These are phyloP conservation scores for Candida montana DNA, from an alignment of 805 yeast genomes.

Conservation along the genomic window DNA sequence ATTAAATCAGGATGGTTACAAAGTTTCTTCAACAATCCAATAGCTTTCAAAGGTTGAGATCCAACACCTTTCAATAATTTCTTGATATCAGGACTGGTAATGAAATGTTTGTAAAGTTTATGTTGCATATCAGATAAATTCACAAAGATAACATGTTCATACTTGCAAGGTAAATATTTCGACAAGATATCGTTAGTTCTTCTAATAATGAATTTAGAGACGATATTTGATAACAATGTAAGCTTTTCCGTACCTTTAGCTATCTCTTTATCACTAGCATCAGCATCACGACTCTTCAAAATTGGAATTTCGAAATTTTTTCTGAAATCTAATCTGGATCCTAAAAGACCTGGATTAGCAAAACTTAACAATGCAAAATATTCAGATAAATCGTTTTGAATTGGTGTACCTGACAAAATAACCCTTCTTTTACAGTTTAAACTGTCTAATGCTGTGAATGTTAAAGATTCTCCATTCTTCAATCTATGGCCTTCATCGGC, in stretches of 20 bases:
- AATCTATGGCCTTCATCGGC: conserved; percentile 86
- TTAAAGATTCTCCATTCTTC: conserved; percentile 85
- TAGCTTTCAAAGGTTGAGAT: conserved; percentile 84
- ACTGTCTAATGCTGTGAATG: conserved; percentile 82
- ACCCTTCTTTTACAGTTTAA: conserved; percentile 84
- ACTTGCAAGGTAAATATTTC: conserved; percentile 90
- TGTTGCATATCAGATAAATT: conserved; percentile 74
- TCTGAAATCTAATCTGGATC: conserved; percentile 77
- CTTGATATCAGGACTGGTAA: conserved; percentile 73
- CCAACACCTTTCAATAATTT: conserved; percentile 61
- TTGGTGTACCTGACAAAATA: conserved; percentile 93
- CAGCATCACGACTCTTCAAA: conserved; percentile 82
- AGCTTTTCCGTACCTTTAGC: conserved; percentile 64
- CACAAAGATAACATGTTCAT: conserved; percentile 95
- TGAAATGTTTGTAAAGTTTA: conserved; percentile 62
- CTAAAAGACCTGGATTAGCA: conserved; percentile 91
- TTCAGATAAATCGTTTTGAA: conserved; percentile 91
- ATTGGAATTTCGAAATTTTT: conserved; percentile 80
- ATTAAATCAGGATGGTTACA: conserved; percentile 92
- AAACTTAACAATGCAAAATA: conserved; percentile 85
- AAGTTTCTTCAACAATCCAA: conserved; percentile 80
- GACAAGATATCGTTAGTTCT: conserved; percentile 93
- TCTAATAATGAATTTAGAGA: conserved; percentile 85
- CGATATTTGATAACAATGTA: conserved; percentile 64
- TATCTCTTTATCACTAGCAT: conserved; percentile 77